Base-by-base conservation (phyloP, 257 asterid genomes). In the Capsicum chinense region DNA sequence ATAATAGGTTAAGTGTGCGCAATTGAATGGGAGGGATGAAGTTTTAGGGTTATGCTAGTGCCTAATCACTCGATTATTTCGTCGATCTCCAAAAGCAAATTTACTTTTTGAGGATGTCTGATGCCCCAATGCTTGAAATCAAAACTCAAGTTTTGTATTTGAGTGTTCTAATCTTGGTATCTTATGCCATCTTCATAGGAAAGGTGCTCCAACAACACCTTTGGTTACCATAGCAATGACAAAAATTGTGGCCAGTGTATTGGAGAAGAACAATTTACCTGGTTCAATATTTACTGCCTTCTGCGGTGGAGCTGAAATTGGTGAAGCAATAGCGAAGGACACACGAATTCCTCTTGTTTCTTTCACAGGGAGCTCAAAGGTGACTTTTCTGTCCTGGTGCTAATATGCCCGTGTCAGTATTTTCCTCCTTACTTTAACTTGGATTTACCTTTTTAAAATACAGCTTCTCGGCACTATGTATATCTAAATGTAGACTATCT, bases 181-280 rank as follows among this genome's bases (percentile, higher is more conserved):
- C 54, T 52, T 78, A 16, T 86, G 57, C 78, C 68, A 7, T 56
- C 37, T 57, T 82, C 86, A 84, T 90, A 97, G 99, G 99, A 97
- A 97, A 90, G 99, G 99, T 82, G 99, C 99, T 91, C 99, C 99
- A 62, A 93, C 99, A 47, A 97, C 99, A 64, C 97, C 98, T 81
- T 85, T 97, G 92, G 89, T 93, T 80, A 97, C 99, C 79, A 86
- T 97, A 84, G 98, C 98, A 9, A 90, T 91, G 92, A 93, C 99
- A 33, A 97, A 92, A 92, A 87, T 97, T 64, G 90, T 97, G 79
- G 94, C 97, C 74, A 95, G 93, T 54, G 99, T 97, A 78, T 81
- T 97, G 42, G 98, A 93, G 93, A 95, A 90, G 89, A 97, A 95
- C 92, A 91, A 93, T 86, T 87, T 97, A 85, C 99, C 99, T n/a